These are phyloP conservation scores for Allium fistulosum DNA, from an alignment of 106 monocot genomes.

Conservation along the genomic window DNA sequence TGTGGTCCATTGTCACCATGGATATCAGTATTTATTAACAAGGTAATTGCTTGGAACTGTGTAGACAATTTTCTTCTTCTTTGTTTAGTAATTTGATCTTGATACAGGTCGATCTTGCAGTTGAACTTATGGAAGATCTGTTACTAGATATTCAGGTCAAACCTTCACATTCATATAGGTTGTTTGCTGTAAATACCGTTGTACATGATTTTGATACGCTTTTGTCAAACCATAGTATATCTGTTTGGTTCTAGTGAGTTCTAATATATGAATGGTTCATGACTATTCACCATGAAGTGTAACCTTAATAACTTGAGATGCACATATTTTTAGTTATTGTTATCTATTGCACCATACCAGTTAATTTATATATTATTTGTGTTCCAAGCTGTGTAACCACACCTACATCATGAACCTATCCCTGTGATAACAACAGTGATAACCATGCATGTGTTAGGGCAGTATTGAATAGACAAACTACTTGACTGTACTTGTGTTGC, in stretches of 20 bases:
- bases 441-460: no score
- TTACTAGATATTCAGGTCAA: slow-evolving; percentile 70
- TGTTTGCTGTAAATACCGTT: background rate
- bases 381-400: no score
- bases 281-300: background rate
- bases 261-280: background rate
- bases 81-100: slow-evolving; percentile 13
- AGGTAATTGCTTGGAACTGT: slow-evolving; percentile 36
- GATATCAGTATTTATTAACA: slow-evolving; percentile 54
- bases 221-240: background rate
- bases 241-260: background rate
- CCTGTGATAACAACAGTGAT: no score
- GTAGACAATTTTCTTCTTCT: background rate
- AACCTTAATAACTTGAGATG: no score
- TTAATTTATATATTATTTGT: no score
- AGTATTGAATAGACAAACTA: no score
- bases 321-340: no score
- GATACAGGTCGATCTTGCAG: slow-evolving; percentile 73
- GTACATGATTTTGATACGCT: slow-evolving; percentile 4
- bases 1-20: slow-evolving; percentile 71
- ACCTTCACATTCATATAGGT: background rate
- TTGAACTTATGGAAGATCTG: slow-evolving; percentile 90
- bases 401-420: no score
- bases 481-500: no score
- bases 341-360: no score